Evolutionary conservation across 1,139 yeast species (phyloP).

Genomic region (Lodderomyces margitis): DNA sequence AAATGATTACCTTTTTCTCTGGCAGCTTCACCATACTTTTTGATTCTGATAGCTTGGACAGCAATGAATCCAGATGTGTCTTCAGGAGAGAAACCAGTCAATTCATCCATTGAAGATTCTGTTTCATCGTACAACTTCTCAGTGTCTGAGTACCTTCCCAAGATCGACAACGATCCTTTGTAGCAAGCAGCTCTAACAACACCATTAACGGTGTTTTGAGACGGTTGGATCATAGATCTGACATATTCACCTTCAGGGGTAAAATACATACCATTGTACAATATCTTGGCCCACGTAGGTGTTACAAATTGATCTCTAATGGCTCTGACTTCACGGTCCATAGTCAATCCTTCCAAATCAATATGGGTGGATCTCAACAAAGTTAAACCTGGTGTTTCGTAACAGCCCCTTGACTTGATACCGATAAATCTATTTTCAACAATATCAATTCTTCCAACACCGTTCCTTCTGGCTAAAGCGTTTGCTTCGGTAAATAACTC

Average conservation of each 20-base stretch:
- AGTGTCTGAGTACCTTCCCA: constrained; percentile 93
- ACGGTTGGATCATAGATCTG: constrained; percentile 89
- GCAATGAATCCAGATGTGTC: constrained; percentile 97
- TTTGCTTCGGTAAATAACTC: constrained; percentile 92
- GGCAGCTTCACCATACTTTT: constrained; percentile 95
- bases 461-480: constrained; percentile 95
- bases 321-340: constrained; percentile 97
- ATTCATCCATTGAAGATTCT: constrained; percentile 98
- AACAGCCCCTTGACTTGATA: constrained; percentile 98
- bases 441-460: constrained; percentile 98
- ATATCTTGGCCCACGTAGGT: constrained; percentile 81
- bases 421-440: constrained; percentile 99
- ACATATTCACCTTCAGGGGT: constrained; percentile 97
- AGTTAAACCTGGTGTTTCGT: constrained; percentile 98
- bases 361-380: constrained; percentile 90
- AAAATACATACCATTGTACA: constrained; percentile 97
- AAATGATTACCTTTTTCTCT: constrained; percentile 67
- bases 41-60: constrained; percentile 95
- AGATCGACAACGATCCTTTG: constrained; percentile 80
- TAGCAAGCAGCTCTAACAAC: constrained; percentile 90
- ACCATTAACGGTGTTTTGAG: constrained; percentile 95
- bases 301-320: constrained; percentile 96
- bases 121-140: constrained; percentile 97
- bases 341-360: constrained; percentile 93
- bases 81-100: constrained; percentile 95